A percentile compares a stretch with the other conserved stretches of the same genome.
Conservation (phyloP, 495 filamentous ascomycete genomes). For the Lasiosphaeris hirsuta region DNA sequence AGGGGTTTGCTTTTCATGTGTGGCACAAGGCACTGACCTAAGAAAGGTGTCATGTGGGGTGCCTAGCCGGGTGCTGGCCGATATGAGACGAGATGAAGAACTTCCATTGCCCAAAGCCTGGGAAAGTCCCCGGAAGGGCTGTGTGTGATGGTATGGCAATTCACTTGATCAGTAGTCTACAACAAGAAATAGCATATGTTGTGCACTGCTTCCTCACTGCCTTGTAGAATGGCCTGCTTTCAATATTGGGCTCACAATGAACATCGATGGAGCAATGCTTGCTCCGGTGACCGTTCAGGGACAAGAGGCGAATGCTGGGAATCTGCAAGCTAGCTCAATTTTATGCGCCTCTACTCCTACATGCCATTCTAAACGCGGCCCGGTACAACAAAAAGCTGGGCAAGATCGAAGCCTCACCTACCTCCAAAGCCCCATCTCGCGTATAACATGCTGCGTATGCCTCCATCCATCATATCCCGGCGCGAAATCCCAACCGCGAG, state of each 20-base stretch:
- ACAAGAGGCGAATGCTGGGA: background rate
- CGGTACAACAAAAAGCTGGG: background rate
- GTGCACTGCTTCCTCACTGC: no score
- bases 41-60: background rate
- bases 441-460: no score
- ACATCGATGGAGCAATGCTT: background rate
- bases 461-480: background rate
- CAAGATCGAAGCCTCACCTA: background rate
- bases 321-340: constrained; percentile 1
- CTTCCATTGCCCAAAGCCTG: no score
- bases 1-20: no score
- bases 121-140: no score
- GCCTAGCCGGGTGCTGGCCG: no score
- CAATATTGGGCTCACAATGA: background rate
- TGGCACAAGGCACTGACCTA: background rate
- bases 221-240: no score
- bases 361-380: constrained; percentile 16
- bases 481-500: background rate
- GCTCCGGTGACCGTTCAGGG: no score
- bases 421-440: background rate
- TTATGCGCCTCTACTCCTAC: constrained; percentile 21
- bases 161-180: no score
- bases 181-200: no score
- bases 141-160: no score
- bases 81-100: no score